These are phyloP conservation scores for Canavalia ensiformis DNA, from an alignment of 306 rosid genomes.

Conservation along the genomic window DNA sequence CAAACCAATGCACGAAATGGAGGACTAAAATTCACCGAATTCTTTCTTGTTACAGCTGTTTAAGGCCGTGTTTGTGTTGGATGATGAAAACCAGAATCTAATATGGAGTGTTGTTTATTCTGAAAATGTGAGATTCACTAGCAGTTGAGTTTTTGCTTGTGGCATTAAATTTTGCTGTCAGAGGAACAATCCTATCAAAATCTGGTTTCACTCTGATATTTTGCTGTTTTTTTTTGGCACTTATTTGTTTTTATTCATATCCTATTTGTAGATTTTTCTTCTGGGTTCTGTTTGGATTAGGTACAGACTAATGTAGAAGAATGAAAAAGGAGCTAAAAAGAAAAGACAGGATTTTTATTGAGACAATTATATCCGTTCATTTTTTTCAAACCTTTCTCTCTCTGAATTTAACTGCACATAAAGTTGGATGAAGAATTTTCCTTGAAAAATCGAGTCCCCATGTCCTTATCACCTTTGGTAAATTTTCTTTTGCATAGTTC, in stretches of 20 bases:
- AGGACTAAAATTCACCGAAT: neutral
- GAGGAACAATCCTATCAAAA: slow-evolving; percentile 9
- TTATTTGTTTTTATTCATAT: slow-evolving; percentile 24
- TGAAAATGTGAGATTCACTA: slow-evolving; percentile 32
- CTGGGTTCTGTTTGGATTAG: slow-evolving; percentile 45
- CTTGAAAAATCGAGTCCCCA: slow-evolving; percentile 50
- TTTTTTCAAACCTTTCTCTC: slow-evolving; percentile 46
- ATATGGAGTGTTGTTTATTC: slow-evolving; percentile 5
- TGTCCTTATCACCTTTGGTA: slow-evolving; percentile 52
- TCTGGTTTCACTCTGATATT: slow-evolving; percentile 25
- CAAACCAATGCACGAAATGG: slow-evolving; percentile 30
- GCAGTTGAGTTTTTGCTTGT: slow-evolving; percentile 25
- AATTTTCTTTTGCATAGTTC: slow-evolving; percentile 26
- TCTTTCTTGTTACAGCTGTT: neutral
- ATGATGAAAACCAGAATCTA: slow-evolving; percentile 23
- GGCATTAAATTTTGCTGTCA: neutral
- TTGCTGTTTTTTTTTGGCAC: neutral
- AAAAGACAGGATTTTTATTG: slow-evolving; percentile 37
- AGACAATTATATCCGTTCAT: slow-evolving; percentile 52
- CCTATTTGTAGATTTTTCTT: slow-evolving; percentile 51
- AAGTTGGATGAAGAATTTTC: slow-evolving; percentile 58
- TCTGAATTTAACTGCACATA: slow-evolving; percentile 45
- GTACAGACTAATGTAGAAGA: slow-evolving; percentile 54
- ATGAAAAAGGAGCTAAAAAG: slow-evolving; percentile 39
- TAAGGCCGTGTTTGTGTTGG: slow-evolving; percentile 28